These are phyloP conservation scores for Fusarium brevicatenulatum DNA, from an alignment of 2,329 filamentous ascomycete genomes.

Conservation along the genomic window DNA sequence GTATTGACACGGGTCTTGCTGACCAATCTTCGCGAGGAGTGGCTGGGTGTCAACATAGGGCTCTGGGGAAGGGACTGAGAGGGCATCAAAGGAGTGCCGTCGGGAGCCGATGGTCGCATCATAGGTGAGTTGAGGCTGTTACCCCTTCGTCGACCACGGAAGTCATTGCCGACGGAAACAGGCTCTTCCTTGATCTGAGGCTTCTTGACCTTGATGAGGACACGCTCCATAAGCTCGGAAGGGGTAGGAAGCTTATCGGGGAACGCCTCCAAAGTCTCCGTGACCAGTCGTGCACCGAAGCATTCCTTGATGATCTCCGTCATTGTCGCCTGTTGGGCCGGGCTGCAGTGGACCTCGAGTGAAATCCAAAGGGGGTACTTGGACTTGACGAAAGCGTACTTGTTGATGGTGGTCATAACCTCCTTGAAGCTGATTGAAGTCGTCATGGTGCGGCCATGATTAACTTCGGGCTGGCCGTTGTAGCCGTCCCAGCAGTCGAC, in stretches of 20 bases:
- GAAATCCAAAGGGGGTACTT: conserved; percentile 92
- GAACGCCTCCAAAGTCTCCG: conserved; percentile 76
- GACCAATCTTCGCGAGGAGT: conserved; percentile 58
- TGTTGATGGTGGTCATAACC: conserved; percentile 91
- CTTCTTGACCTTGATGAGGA: conserved; percentile 95
- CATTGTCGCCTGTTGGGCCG: conserved; percentile 87
- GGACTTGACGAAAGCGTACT: conserved; percentile 91
- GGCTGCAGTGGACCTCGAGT: conserved; percentile 91
- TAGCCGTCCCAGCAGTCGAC: conserved; percentile 98
- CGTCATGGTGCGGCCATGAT: conserved; percentile 90
- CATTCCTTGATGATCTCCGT: conserved; percentile 86
- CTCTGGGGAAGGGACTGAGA: conserved; percentile 64
- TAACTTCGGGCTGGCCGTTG: conserved; percentile 87
- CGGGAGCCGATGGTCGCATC: conserved; percentile 68
- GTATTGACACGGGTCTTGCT: conserved; percentile 66
- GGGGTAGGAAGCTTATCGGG: conserved; percentile 81
- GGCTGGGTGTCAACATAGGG: conserved; percentile 62
- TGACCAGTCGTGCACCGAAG: conserved; percentile 83
- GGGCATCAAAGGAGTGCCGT: conserved; percentile 63
- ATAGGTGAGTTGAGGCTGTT: conserved; percentile 77
- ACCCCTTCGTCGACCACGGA: conserved; percentile 62
- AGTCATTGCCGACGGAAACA: conserved; percentile 44
- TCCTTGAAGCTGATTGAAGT: conserved; percentile 90
- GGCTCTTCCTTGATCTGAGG: conserved; percentile 61
- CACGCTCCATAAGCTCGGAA: conserved; percentile 82